Conservation (phyloP, 768 basidiomycete genomes). For the Grammothele lineata region DNA sequence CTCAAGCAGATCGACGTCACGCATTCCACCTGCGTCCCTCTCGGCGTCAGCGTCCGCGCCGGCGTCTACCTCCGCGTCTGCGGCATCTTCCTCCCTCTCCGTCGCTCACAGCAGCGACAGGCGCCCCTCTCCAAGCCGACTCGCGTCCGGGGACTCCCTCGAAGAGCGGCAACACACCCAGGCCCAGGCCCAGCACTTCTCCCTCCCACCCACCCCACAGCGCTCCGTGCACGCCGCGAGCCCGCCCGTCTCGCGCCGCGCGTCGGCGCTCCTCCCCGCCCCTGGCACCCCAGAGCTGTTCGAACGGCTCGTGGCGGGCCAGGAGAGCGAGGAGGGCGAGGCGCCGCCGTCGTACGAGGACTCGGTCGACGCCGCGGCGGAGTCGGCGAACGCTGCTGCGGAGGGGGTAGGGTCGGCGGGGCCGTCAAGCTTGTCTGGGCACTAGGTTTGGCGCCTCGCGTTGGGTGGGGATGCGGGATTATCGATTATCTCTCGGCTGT, state of each 20-base stretch:
- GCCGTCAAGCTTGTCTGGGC: neutral
- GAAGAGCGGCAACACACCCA: too few species aligned
- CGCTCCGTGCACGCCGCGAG: neutral
- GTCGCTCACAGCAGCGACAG: too few species aligned
- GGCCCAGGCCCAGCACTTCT: too few species aligned
- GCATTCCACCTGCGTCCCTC: too few species aligned
- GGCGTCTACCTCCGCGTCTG: too few species aligned
- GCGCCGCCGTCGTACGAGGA: constrained; percentile 73
- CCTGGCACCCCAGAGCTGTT: constrained; percentile 41
- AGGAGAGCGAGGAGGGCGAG: constrained; percentile 78
- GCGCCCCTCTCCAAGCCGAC: too few species aligned
- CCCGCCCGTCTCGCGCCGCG: constrained; percentile 9
- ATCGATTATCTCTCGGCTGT: too few species aligned
- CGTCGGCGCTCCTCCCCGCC: constrained; percentile 13
- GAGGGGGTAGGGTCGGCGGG: neutral
- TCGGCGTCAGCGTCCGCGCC: too few species aligned
- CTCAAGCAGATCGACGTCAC: too few species aligned
- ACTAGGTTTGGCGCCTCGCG: neutral
- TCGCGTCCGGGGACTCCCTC: too few species aligned
- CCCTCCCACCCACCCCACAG: neutral
- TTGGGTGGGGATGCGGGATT: too few species aligned
- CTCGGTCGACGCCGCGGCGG: neutral
- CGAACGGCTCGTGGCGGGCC: constrained; percentile 78
- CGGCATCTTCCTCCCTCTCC: too few species aligned
- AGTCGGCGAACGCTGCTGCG: neutral